Base-by-base conservation (phyloP, 2,329 filamentous ascomycete species). In the Ceratocystis cacaofunesta region DNA sequence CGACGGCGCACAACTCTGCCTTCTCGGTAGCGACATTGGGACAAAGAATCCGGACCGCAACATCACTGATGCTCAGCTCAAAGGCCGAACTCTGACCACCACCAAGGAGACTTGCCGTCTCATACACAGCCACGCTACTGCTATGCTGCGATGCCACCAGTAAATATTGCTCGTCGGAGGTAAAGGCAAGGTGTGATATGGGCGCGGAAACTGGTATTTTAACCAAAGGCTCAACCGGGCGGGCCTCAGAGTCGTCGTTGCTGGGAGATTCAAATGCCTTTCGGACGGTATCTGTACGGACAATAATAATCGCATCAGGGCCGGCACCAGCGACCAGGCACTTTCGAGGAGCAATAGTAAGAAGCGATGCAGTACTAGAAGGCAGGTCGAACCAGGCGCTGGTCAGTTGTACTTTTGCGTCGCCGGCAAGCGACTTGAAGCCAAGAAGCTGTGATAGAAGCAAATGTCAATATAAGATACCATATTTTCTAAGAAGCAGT, bases 151-250 rank as follows among this genome's bases (percentile, higher is more conserved):
- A 89, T 10, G 90, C 90, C 30, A 96, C 78, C 44, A 96, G 82
- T 68, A 99, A 78, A 70, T 88, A 90, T 70, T 84, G 85, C 73
- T 96, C 95, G 71, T 95, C 89, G n/a, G 89, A 83, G 0, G 90
- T 92, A 74, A 99, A 99, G 17, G 87, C 85, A 22, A 99, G 80
- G 74, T 99, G 94, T 10, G 90, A 95, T 64, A 96, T 82, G 70
- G 88, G 85, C 71, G 85, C 82, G 8, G 88, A 83, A 71, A 95
- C 81, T 1, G 85, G 78, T 5, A 97, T 81, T 67, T 80, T 87
- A 63, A 89, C 78, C 73, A 92, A 85, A 2, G 92, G 88, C 67
- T 84, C 78, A 71, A 95, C 95, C 12, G 80, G 72, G 68, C 87
- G 85, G 65, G 87, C 77, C 68, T 92, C 85, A 68, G 80, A 81